Evolutionary conservation across 441 rosid genomes (phyloP), one percentile per base, ranked within the genome.

Genomic region (Adansonia rubrostipa): DNA sequence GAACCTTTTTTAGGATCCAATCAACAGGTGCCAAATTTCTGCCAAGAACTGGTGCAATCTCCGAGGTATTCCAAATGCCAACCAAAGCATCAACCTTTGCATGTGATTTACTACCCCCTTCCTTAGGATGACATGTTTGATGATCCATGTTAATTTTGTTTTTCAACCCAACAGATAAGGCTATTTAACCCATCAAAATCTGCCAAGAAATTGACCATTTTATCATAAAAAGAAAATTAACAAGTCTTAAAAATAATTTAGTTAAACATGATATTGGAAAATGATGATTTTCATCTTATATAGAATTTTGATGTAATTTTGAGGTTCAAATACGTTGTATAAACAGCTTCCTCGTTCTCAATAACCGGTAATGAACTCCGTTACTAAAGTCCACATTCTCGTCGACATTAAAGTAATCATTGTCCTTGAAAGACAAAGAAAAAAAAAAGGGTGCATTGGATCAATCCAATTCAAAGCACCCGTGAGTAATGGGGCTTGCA

Each of bases 401-500:
- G 22, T 6, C 45, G 6, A 71, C 45, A 71, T 53, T 33, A 22
- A 71, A 71, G 15, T 53, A 54, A 71, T 54, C 28, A 54, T 71
- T 36, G 9, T 71, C 75, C 75, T 53, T 2, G 33, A 17, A 71
- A 33, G n/a, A 36, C 28, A 5, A 54, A 71, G 17, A n/a, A 24
- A 61, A 24, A 17, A 3, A 57, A 17, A 28, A n/a, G 6, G 63
- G 36, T 1, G 36, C 5, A 36, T 71, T 54, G 63, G 75, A 54
- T 71, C 75, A 53, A 71, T n/a, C 63, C 54, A 54, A 53, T 15
- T 53, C 47, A 33, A 71, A 53, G 62, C 75, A 19, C 28, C 48
- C 75, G 75, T n/a, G 75, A 33, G 63, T 15, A 8, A 53, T 53
- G 75, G 62, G 24, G 74, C 51, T 51, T 24, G 74, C 61, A 24